Base-by-base conservation (phyloP, 371 early-diverging fungal species). In the Dinochytrium kinnereticum region DNA sequence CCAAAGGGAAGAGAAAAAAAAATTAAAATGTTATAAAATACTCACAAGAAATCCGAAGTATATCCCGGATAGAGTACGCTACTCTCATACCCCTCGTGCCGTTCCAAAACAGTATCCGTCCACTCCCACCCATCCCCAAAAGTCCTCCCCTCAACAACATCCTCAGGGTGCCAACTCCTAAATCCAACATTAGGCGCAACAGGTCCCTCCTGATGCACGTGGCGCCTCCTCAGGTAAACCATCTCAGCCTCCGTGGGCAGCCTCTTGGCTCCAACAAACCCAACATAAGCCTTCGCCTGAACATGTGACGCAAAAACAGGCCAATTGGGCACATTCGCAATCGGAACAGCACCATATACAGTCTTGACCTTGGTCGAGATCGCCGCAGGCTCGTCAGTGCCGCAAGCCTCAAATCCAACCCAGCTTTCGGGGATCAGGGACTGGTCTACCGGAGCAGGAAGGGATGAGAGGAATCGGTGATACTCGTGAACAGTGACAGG, bases 401-500 rank as follows among this genome's bases (percentile, higher is more conserved):
- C 1, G 84, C 80, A 1, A 77, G 82, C 40, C 72, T 51, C 7
- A 76, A 64, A 31, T 17, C 15, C 10, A 36, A 72, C 51, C 40
- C 64, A 31, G 39, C 17, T 40, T 26, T 53, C 44, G 19, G 69
- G 69, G 55, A 69, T 53, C 53, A 53, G 53, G 28, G 69, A 51
- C 1, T 90, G 90, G 34, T 57, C 40, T 50, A 15, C 7, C 7
- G 61, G 66, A 28, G 5, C 36, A 37, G 1, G 59, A 53, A n/a
- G 74, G 33, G 24, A 28, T 15, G 81, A 66, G 34, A 93, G 75
- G 74, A 88, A 95, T 0, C 40, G 72, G 2, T 83, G 69, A 71
- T 91, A 96, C 79, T 96, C 96, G 17, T 80, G 85, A 67, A 93
- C 91, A 19, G 95, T 92, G 19, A 96, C 90, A 21, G 92, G 94